Conservation (phyloP, 1,284 basidiomycete species). For the Thelephora terrestris region DNA sequence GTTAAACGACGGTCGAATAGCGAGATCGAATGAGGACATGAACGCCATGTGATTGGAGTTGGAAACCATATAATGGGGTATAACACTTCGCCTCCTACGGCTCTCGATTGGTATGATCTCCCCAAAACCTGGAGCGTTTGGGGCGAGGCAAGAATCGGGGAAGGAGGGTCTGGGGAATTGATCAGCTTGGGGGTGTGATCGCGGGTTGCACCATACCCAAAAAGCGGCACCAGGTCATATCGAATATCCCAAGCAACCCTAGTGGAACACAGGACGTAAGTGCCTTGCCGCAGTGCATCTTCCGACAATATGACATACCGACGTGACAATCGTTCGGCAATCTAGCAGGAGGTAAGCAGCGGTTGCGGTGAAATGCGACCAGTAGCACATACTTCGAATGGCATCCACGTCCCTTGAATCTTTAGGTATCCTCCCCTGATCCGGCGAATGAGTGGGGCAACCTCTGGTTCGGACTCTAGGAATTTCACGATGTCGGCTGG, state of each 20-base stretch:
- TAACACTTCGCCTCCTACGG: neutral
- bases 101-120: constrained; percentile 42
- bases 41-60: no score
- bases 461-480: constrained; percentile 79
- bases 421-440: constrained; percentile 81
- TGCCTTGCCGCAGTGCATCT: constrained; percentile 5
- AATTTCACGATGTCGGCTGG: constrained; percentile 83
- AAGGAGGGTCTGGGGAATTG: constrained; percentile 40
- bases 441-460: constrained; percentile 68
- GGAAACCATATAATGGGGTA: no score
- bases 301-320: constrained; percentile 36
- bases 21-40: no score
- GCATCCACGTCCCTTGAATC: constrained; percentile 87
- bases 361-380: neutral
- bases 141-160: constrained; percentile 66
- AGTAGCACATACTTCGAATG: constrained; percentile 55
- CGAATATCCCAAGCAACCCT: constrained; percentile 87
- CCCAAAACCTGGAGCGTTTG: constrained; percentile 74
- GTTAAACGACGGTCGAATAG: no score
- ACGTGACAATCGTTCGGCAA: constrained; percentile 64
- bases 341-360: constrained; percentile 27
- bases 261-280: constrained; percentile 15
- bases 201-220: constrained; percentile 45
- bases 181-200: neutral
- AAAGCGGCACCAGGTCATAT: constrained; percentile 71